Conservation (phyloP, 805 yeast genomes). For the Hanseniaspora jakobsenii region DNA sequence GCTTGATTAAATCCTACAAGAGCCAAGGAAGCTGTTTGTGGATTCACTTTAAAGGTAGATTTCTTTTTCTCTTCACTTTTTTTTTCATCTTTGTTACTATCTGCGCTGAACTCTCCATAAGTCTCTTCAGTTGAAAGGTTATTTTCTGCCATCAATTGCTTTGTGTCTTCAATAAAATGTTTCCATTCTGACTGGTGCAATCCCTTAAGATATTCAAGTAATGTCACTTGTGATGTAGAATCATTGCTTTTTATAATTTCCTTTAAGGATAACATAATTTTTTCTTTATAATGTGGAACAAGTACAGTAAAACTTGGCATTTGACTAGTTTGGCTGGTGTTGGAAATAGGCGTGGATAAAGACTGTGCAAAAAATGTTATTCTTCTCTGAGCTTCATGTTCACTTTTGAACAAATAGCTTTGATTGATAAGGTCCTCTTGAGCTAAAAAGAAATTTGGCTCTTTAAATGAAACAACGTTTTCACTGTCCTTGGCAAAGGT, state of each 20-base stretch:
- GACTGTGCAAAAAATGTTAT: slow-evolving; percentile 74
- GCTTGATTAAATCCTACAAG: slow-evolving; percentile 59
- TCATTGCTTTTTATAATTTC: slow-evolving; percentile 59
- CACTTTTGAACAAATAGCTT: slow-evolving; percentile 37
- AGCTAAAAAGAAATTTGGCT: slow-evolving; percentile 58
- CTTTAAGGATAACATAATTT: slow-evolving; percentile 55
- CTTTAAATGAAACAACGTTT: slow-evolving; percentile 35
- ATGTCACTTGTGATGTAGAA: slow-evolving; percentile 47
- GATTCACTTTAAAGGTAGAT: slow-evolving; percentile 31
- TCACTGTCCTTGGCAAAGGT: slow-evolving; percentile 27
- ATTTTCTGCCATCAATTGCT: slow-evolving; percentile 41
- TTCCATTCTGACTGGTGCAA: slow-evolving; percentile 60
- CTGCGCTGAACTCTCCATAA: neutral
- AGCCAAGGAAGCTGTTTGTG: slow-evolving; percentile 80
- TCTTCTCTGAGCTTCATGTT: slow-evolving; percentile 59
- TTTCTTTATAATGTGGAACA: slow-evolving; percentile 69
- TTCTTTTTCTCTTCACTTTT: neutral
- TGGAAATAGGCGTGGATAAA: slow-evolving; percentile 62
- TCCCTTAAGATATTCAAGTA: slow-evolving; percentile 57
- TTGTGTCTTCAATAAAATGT: slow-evolving; percentile 55
- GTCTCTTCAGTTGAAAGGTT: slow-evolving; percentile 22
- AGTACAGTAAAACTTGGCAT: slow-evolving; percentile 67
- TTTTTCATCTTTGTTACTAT: too few relatives aligned
- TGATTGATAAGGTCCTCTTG: slow-evolving; percentile 54
- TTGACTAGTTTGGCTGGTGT: slow-evolving; percentile 40